A percentile compares a stretch with the other conserved stretches of the same genome.
Evolutionary conservation across 352 stramenopile genomes (phyloP).

Genomic region (Phytophthora aleatoria): DNA sequence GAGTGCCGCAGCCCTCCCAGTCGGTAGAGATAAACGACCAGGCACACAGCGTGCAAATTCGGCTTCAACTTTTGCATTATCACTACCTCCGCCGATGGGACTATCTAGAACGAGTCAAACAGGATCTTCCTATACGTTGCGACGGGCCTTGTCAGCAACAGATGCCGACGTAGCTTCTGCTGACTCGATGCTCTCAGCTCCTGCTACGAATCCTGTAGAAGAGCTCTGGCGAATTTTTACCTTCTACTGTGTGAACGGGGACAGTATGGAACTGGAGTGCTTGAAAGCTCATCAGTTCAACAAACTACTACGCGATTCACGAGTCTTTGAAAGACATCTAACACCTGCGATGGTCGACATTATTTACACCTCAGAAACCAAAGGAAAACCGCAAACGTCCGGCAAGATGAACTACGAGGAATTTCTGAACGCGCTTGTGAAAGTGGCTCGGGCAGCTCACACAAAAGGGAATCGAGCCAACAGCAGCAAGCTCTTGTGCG

Average conservation of each 20-base stretch:
- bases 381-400: slow-evolving; percentile 58
- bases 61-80: slow-evolving; percentile 19
- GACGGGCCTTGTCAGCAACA: slow-evolving; percentile 15
- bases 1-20: slow-evolving; percentile 2
- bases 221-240: slow-evolving; percentile 82
- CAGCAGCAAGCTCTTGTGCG: slow-evolving; percentile 38
- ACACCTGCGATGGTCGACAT: slow-evolving; percentile 78
- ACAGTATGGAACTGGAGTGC: slow-evolving; percentile 72
- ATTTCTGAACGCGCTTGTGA: slow-evolving; percentile 78
- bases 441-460: slow-evolving; percentile 53
- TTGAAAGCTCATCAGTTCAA: slow-evolving; percentile 82
- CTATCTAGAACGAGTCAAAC: slow-evolving; percentile 7
- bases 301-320: slow-evolving; percentile 64
- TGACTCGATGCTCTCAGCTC: neutral
- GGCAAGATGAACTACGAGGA: slow-evolving; percentile 82
- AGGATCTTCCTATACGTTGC: slow-evolving; percentile 11
- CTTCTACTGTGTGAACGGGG: slow-evolving; percentile 81
- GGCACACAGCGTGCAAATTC: slow-evolving; percentile 19
- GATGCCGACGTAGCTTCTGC: slow-evolving; percentile 13
- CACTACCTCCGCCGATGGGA: slow-evolving; percentile 11
- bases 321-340: slow-evolving; percentile 51
- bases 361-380: slow-evolving; percentile 82
- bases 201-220: slow-evolving; percentile 46
- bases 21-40: slow-evolving; percentile 19
- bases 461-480: slow-evolving; percentile 34